Evolutionary conservation across 108 stramenopile species (phyloP).

Genomic region (Conticribra guillardii): DNA sequence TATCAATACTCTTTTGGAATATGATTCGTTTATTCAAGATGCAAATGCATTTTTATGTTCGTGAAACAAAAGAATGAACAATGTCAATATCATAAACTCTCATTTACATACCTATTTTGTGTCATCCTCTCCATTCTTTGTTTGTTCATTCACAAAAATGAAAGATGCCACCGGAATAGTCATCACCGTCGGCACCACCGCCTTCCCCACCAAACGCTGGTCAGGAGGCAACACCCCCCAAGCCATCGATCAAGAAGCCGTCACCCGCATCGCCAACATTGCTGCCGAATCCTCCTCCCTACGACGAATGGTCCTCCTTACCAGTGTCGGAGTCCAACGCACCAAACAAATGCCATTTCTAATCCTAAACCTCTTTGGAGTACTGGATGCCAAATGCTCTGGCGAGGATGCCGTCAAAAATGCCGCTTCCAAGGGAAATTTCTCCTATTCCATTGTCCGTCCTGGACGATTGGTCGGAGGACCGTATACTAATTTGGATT

Average conservation of each 20-base stretch:
- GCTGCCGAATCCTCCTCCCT: constrained; percentile 5
- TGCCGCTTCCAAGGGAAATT: constrained; percentile 26
- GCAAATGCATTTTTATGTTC: no score
- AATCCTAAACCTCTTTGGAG: constrained; percentile 56
- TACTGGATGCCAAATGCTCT: constrained; percentile 52
- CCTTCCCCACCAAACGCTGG: constrained; percentile 54
- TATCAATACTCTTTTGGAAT: no score
- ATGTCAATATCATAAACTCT: no score
- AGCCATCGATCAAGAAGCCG: constrained; percentile 62
- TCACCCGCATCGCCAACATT: constrained; percentile 44
- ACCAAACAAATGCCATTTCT: constrained; percentile 55
- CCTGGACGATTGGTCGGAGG: constrained; percentile 56
- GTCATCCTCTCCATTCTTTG: no score
- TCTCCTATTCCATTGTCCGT: constrained; percentile 46
- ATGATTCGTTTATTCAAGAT: no score
- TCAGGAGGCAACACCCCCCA: constrained; percentile 65
- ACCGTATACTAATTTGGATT: constrained; percentile 53
- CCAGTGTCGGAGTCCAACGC: constrained; percentile 47
- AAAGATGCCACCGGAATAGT: constrained; percentile 40
- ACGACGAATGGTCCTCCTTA: constrained; percentile 25
- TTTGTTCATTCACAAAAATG: no score
- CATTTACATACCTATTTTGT: no score
- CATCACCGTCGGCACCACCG: constrained; percentile 54
- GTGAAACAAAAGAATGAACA: no score
- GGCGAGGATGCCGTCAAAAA: constrained; percentile 50